A percentile compares a stretch with the other conserved stretches of the same genome.
Evolutionary conservation across 805 yeast species (phyloP).

Genomic region (Grigorovia transvaalensis): DNA sequence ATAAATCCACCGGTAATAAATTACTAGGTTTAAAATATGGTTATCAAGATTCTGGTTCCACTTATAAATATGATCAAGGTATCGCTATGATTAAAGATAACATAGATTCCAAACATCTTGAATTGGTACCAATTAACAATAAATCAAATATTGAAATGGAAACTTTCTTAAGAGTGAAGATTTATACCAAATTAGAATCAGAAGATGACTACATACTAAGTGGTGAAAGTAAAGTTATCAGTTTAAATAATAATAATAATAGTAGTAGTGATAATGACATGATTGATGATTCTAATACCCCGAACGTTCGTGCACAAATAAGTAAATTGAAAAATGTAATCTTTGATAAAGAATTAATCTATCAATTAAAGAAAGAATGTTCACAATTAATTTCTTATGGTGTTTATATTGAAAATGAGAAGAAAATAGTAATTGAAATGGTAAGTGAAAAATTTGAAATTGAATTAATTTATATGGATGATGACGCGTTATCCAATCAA

Average conservation of each 20-base stretch:
- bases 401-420: constrained; percentile 52
- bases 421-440: constrained; percentile 55
- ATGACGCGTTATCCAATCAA: constrained; percentile 26
- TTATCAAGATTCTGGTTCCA: constrained; percentile 83
- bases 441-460: constrained; percentile 61
- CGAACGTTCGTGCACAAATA: constrained; percentile 45
- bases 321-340: constrained; percentile 59
- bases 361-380: constrained; percentile 69
- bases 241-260: neutral
- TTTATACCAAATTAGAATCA: constrained; percentile 44
- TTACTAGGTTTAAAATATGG: constrained; percentile 80
- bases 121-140: constrained; percentile 26
- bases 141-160: constrained; percentile 24
- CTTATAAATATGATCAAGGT: constrained; percentile 57
- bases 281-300: constrained; percentile 6
- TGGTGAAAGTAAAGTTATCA: constrained; percentile 39
- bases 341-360: constrained; percentile 84
- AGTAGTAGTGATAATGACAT: constrained; percentile 1
- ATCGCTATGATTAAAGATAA: constrained; percentile 57
- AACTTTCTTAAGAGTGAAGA: constrained; percentile 48
- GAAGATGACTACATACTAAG: constrained; percentile 42
- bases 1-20: constrained; percentile 41
- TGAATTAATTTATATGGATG: constrained; percentile 43
- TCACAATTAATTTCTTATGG: constrained; percentile 55
- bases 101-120: constrained; percentile 31